phyloP scores from a whole-genome alignment of 75 land plant genomes.

The Isoetes taiwanensis region DNA sequence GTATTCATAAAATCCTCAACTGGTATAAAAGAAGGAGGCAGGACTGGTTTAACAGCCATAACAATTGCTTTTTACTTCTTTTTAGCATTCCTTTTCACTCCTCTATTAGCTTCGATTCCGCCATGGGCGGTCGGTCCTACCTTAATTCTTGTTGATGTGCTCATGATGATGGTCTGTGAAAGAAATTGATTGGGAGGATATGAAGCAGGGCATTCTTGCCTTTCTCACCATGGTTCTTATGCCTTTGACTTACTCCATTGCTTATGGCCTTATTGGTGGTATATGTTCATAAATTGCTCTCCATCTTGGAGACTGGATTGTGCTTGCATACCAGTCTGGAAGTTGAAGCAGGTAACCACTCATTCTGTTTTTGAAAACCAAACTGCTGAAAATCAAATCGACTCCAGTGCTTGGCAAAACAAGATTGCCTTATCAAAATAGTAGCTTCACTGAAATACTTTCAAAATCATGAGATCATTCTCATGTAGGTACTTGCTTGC shows the following conservation, averaged over 20 bases:
- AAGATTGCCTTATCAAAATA: too few species aligned
- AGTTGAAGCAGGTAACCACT: too few species aligned
- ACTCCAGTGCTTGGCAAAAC: too few species aligned
- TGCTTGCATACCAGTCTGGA: too few species aligned
- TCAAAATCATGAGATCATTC: too few species aligned
- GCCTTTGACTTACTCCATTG: constrained; percentile 45
- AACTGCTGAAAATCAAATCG: too few species aligned
- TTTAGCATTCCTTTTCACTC: constrained; percentile 22
- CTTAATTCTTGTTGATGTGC: constrained; percentile 32
- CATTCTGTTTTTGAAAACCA: too few species aligned
- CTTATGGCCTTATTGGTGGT: constrained; percentile 39
- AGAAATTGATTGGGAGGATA: constrained; percentile 49
- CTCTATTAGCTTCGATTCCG: constrained; percentile 24
- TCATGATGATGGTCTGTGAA: constrained; percentile 73
- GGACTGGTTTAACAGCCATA: constrained; percentile 21
- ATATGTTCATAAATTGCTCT: constrained; percentile 24
- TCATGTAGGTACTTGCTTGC: too few species aligned
- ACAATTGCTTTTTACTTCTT: constrained; percentile 17
- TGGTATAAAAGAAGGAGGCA: constrained; percentile 21
- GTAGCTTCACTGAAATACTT: too few species aligned
- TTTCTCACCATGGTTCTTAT: constrained; percentile 51
- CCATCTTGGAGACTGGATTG: constrained; percentile 19
- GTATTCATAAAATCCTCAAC: constrained; percentile 26
- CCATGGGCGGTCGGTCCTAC: constrained; percentile 42
- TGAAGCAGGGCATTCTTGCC: constrained; percentile 58